Evolutionary conservation across 768 basidiomycete species (phyloP).

Genomic region (Nidula microcarpa): DNA sequence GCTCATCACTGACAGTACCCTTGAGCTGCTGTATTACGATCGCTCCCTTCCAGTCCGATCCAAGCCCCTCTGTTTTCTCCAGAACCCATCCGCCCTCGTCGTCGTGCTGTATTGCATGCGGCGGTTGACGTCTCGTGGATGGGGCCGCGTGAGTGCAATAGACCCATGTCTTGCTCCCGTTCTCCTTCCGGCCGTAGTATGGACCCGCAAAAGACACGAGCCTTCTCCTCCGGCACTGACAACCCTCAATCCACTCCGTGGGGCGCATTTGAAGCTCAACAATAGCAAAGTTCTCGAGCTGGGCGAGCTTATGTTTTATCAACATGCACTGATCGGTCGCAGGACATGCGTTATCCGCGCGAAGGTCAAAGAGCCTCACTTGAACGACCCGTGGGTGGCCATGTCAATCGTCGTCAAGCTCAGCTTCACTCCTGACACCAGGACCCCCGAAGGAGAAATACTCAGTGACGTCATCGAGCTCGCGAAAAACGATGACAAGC

Average conservation of each 20-base stretch:
- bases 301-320: no score
- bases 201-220: no score
- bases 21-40: not conserved
- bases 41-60: not conserved
- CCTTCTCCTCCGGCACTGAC: no score
- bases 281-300: no score
- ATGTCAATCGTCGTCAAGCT: constrained; percentile 4
- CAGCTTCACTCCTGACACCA: constrained; percentile 3
- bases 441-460: constrained; percentile 1
- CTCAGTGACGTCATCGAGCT: not conserved
- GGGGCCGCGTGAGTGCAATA: no score
- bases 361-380: not conserved
- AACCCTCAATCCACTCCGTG: no score
- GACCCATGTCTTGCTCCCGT: no score
- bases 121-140: no score
- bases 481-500: not conserved
- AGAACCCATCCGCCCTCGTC: not conserved
- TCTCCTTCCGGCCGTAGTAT: no score
- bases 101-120: no score
- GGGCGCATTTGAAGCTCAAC: no score
- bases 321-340: constrained; percentile 5
- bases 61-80: not conserved
- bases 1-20: not conserved
- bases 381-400: not conserved
- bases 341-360: constrained; percentile 6